Evolutionary conservation across 2,329 filamentous ascomycete genomes (phyloP), one percentile per base, ranked within the genome.

Genomic region (Cytospora chrysosperma): DNA sequence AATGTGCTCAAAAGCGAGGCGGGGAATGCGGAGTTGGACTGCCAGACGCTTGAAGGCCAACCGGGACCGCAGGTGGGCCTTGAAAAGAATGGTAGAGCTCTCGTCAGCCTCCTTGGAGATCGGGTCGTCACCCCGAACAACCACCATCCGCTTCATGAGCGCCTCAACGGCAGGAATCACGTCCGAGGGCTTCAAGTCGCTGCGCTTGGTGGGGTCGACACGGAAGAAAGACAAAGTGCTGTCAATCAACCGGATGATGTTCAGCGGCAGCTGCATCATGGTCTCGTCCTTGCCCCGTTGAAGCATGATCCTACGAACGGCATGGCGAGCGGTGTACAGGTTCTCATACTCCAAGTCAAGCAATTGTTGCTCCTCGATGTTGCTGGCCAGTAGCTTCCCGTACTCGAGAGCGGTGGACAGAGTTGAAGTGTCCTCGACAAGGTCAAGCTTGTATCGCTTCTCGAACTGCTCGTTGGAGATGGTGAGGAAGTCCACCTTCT

Each of bases 31-130:
- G 73, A 97, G 89, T 69, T 93, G 85, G 61, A 92, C 88, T 53
- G 96, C 93, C 65, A 99, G 82, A 65, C 93, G 90, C 79, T 97
- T 97, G 85, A 93, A 99, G 0, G 95, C 91, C 62, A 99, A 82
- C 59, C 92, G 88, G 37, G 93, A 96, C 56, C 95, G 90, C 62
- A 98, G 78, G 72, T 96, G 89, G 15, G 92, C 91, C 80, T 97
- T 98, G 85, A 97, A 93, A 13, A 99, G 82, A 63, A 96, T 84
- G 0, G 93, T 97, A 4, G 96, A 91, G 71, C 91, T 97, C 56
- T 86, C 78, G 70, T 99, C 92, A 9, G 94, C 95, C 76, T 99
- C 94, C 52, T 80, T 75, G 0, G 95, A 97, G 63, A 99, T 87
- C 0, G 80, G 75, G 74, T 99, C 96, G 1, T 86, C 81, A 67